Evolutionary conservation across 2,329 filamentous ascomycete genomes (phyloP).

Genomic region (Ampelomyces quisqualis): DNA sequence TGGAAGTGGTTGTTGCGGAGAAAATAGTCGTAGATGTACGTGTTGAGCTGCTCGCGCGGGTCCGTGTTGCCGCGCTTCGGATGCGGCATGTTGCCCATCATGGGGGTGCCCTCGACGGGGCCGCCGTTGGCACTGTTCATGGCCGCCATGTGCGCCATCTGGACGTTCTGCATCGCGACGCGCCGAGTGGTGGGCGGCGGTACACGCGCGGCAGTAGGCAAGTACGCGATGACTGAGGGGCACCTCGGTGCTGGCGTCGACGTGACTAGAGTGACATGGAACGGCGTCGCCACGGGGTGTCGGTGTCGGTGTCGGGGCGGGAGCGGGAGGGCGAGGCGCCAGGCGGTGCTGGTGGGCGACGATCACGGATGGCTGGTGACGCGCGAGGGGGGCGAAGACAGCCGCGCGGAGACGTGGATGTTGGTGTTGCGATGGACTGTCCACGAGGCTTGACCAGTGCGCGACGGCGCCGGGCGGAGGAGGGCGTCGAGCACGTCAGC

Average conservation of each 20-base stretch:
- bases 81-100: conserved; percentile 63
- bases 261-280: conserved; percentile 34
- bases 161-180: conserved; percentile 50
- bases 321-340: conserved; percentile 19
- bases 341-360: conserved; percentile 4
- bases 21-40: conserved; percentile 91
- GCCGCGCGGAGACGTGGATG: background rate
- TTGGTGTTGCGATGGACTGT: conserved; percentile 1
- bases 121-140: conserved; percentile 64
- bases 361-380: background rate
- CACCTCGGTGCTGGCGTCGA: conserved; percentile 29
- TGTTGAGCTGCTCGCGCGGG: conserved; percentile 65
- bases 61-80: conserved; percentile 32
- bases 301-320: conserved; percentile 13
- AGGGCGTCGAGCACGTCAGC: background rate
- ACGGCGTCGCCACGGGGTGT: conserved; percentile 28
- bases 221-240: conserved; percentile 18
- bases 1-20: conserved; percentile 82
- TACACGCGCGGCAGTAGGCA: conserved; percentile 14
- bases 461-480: conserved; percentile 1
- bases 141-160: conserved; percentile 65
- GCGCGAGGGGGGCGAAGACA: background rate
- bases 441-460: conserved; percentile 2
- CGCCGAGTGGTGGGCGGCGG: no score
- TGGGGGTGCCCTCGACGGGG: conserved; percentile 64